These are phyloP conservation scores for Dactylonectria estremocensis DNA, from an alignment of 2,329 filamentous ascomycete species.

Conservation along the genomic window DNA sequence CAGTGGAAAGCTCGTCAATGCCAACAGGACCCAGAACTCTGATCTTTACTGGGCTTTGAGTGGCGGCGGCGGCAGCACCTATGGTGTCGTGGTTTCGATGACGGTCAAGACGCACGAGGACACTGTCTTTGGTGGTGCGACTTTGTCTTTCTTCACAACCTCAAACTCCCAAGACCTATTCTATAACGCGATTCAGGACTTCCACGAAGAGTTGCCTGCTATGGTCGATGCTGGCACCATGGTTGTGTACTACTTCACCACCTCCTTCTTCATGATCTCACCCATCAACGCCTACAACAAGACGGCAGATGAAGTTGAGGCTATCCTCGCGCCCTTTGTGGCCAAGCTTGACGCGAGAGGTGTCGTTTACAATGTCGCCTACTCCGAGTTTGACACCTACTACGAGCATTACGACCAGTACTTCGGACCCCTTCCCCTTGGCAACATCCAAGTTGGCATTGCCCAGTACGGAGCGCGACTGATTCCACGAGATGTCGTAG, in stretches of 20 bases:
- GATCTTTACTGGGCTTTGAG: constrained; percentile 76
- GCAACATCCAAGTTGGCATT: constrained; percentile 52
- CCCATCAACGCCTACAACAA: too few species aligned
- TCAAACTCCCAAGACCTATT: constrained; percentile 38
- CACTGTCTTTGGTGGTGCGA: constrained; percentile 59
- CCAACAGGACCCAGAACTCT: constrained; percentile 61
- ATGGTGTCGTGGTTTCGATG: constrained; percentile 69
- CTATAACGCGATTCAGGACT: constrained; percentile 45
- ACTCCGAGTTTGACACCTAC: too few species aligned
- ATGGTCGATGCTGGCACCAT: too few species aligned
- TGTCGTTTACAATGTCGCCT: too few species aligned
- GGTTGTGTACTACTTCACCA: too few species aligned
- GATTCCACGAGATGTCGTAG: too few species aligned
- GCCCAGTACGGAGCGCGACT: constrained; percentile 50
- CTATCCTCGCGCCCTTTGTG: too few species aligned
- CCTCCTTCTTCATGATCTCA: too few species aligned
- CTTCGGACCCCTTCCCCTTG: constrained; percentile 57
- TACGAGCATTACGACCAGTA: constrained; percentile 60
- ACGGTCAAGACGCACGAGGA: constrained; percentile 66
- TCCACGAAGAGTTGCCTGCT: too few species aligned
- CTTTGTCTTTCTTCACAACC: too few species aligned
- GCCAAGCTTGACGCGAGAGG: too few species aligned
- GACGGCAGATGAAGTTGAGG: too few species aligned
- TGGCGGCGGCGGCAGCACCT: constrained; percentile 73
- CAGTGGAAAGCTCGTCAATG: constrained; percentile 62